Conservation (phyloP, 306 rosid species). For the Trichosanthes truncata region DNA sequence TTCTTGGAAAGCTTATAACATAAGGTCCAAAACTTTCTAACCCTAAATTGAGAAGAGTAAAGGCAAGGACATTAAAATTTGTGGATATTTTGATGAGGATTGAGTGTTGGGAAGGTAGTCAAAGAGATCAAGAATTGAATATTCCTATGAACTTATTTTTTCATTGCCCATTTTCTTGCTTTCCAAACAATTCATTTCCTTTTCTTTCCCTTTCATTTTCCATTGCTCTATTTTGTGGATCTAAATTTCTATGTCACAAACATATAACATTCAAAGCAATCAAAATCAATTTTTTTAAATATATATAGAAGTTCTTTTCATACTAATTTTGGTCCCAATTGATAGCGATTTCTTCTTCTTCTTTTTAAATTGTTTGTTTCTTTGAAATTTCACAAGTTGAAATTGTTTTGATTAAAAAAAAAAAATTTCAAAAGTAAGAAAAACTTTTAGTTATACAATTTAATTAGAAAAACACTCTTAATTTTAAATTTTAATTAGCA, state of each 20-base stretch:
- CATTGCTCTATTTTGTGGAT: neutral
- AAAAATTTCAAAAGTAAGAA: too few species aligned
- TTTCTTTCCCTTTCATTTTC: neutral
- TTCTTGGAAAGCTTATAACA: neutral
- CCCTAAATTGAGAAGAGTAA: conserved; percentile 3
- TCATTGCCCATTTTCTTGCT: neutral
- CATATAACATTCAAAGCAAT: neutral
- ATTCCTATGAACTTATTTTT: neutral
- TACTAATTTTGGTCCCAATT: neutral
- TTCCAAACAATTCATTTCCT: neutral
- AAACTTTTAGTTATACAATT: too few species aligned
- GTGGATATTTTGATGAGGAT: neutral
- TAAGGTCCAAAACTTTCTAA: neutral
- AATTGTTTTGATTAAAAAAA: too few species aligned
- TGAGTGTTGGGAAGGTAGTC: neutral
- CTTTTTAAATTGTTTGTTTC: neutral
- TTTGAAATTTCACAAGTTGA: neutral
- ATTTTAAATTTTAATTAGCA: too few species aligned
- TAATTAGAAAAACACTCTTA: too few species aligned
- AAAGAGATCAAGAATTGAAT: neutral
- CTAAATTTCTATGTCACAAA: neutral
- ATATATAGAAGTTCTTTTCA: neutral
- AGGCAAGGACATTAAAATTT: neutral
- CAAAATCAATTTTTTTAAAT: neutral
- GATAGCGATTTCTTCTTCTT: neutral